Evolutionary conservation across 306 rosid genomes (phyloP), one percentile per base, ranked within the genome.

Genomic region (Nissolia schottii): DNA sequence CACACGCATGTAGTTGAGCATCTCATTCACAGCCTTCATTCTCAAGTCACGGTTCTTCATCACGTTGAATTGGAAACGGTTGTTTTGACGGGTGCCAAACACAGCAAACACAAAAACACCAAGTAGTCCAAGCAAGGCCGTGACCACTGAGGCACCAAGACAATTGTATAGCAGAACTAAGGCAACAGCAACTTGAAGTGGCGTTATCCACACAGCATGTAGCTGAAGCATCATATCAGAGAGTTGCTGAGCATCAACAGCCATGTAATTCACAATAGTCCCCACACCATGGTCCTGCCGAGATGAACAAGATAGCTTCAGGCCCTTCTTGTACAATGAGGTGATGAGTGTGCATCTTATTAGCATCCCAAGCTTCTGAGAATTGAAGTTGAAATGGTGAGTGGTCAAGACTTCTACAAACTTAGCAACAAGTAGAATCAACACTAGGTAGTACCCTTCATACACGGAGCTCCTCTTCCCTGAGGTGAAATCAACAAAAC

Each of bases 231-330:
- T 88, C 97, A 91, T 88, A 62, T 91, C 89, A 14, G 96, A 85
- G 22, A 91, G 88, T 74, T 87, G 97, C 28, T 87, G 96, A 0
- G 89, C 81, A 77, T 91, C 97, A 18, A 91, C 92, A 3, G 96
- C 95, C 97, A 91, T 91, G 79, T 87, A 88, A 77, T 91, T 91
- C 59, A 88, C 97, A 10, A 91, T 88, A 54, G 87, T 89, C 53
- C 96, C 97, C 0, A 91, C 61, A 2, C 97, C 96, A 40, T 91
- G 97, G 40, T 78, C 84, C 61, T 91, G 90, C 15, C 96, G 41
- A 24, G 87, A 70, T 4, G 97, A 83, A 76, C 86, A 82, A 0
- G 96, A 73, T 22, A 88, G 41, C 81, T 73, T 83, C 29, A 91
- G 49, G 24, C 97, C 96, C 68, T 91, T 91, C 70, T 70, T 87